These are phyloP conservation scores for Forsythia suspensa DNA, from an alignment of 257 asterid genomes.

Conservation along the genomic window DNA sequence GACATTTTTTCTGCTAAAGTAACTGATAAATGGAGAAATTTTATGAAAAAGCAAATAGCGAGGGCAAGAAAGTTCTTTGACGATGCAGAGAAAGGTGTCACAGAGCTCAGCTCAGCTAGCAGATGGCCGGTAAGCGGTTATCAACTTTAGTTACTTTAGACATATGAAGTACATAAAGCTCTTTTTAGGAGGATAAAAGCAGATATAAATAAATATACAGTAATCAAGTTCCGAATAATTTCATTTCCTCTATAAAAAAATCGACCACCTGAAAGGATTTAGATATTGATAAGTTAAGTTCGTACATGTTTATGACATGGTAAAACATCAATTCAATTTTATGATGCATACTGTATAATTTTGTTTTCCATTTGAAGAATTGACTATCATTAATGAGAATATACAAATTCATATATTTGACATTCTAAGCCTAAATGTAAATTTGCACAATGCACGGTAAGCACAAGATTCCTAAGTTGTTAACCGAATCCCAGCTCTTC, in stretches of 20 bases:
- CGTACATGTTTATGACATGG: background rate
- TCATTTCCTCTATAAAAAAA: too few relatives aligned
- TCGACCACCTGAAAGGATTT: background rate
- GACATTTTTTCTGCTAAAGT: constrained; percentile 89
- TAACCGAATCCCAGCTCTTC: too few relatives aligned
- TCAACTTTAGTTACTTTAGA: background rate
- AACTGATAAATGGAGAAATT: constrained; percentile 89
- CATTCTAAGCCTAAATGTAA: background rate
- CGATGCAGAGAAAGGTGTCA: constrained; percentile 85
- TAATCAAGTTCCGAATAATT: too few relatives aligned
- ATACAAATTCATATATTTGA: too few relatives aligned
- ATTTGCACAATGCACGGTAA: too few relatives aligned
- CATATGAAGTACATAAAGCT: background rate
- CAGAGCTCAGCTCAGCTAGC: constrained; percentile 88
- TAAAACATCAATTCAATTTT: background rate
- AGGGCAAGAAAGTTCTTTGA: constrained; percentile 92
- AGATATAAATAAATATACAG: background rate
- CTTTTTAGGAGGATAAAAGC: background rate
- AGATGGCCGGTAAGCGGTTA: constrained; percentile 88
- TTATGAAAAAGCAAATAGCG: constrained; percentile 89
- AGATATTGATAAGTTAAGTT: background rate
- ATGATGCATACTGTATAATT: background rate
- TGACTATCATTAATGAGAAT: background rate
- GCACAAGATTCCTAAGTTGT: too few relatives aligned
- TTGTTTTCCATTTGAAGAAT: background rate